A percentile compares a stretch with the other conserved stretches of the same genome.
These are phyloP conservation scores for Rhynchospora breviuscula DNA, from an alignment of 176 grass and related monocot genomes.

Conservation along the genomic window DNA sequence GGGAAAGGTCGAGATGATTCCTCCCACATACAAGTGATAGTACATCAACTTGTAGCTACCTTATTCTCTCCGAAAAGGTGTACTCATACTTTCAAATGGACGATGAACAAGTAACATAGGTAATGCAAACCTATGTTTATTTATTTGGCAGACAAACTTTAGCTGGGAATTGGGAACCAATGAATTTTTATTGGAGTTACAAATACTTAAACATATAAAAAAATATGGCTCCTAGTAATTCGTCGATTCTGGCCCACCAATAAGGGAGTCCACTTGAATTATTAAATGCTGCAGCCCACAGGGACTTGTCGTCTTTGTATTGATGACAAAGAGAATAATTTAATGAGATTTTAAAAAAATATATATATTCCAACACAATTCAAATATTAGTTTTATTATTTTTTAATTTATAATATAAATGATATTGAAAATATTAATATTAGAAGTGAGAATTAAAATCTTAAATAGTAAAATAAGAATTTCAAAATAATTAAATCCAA, in stretches of 20 bases:
- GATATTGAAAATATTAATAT: no score
- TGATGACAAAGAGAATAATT: neutral
- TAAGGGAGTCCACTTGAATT: neutral
- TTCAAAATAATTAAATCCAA: no score
- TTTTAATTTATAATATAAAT: no score
- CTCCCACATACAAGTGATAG: neutral
- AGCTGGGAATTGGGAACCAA: neutral
- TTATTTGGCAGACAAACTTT: neutral
- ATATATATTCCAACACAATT: no score
- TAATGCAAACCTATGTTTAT: neutral
- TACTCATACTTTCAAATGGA: neutral
- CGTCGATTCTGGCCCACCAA: neutral
- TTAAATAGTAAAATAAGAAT: no score
- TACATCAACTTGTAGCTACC: neutral
- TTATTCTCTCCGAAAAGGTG: neutral
- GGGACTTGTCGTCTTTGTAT: neutral
- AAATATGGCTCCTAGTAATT: neutral
- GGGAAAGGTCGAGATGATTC: neutral
- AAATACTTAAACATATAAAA: neutral
- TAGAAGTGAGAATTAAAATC: no score
- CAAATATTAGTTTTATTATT: no score
- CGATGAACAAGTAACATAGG: neutral
- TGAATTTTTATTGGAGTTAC: neutral
- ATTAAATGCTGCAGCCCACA: neutral
- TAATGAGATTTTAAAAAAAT: no score